A percentile compares a stretch with the other conserved stretches of the same genome.
These are phyloP conservation scores for Phytomonas francai DNA, from an alignment of 208 protist species.

Conservation along the genomic window DNA sequence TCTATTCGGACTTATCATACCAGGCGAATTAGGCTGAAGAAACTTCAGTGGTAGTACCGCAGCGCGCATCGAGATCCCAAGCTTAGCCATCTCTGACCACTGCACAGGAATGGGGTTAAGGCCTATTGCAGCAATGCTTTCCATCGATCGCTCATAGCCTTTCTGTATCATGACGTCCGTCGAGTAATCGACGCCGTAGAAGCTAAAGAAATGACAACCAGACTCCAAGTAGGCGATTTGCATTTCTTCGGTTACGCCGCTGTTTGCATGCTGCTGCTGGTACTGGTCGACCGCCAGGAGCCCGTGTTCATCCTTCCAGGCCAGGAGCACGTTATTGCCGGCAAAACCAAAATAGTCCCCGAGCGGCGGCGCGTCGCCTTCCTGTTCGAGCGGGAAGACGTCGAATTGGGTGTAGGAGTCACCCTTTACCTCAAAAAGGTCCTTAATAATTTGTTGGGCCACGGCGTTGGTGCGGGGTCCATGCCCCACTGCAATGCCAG, in stretches of 20 bases:
- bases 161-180: constrained; percentile 85
- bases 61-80: constrained; percentile 86
- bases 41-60: constrained; percentile 84
- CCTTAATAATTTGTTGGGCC: constrained; percentile 65
- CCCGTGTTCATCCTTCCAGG: constrained; percentile 90
- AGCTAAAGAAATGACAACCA: constrained; percentile 88
- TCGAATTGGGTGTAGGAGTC: constrained; percentile 28
- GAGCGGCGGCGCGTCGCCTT: constrained; percentile 83
- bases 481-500: constrained; percentile 79
- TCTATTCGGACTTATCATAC: constrained; percentile 43
- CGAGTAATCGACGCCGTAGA: constrained; percentile 77
- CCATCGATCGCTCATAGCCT: constrained; percentile 87
- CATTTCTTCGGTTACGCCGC: constrained; percentile 5
- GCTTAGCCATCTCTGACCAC: constrained; percentile 91
- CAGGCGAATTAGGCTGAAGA: constrained; percentile 44
- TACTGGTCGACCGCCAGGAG: constrained; percentile 87
- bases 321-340: constrained; percentile 78
- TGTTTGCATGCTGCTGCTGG: constrained; percentile 42
- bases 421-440: constrained; percentile 57
- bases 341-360: constrained; percentile 91
- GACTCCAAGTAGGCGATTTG: constrained; percentile 83
- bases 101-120: constrained; percentile 87
- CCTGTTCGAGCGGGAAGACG: constrained; percentile 85
- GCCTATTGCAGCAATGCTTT: constrained; percentile 74
- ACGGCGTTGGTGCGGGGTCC: constrained; percentile 81